Conservation (phyloP, 495 filamentous ascomycete species). For the Lichenothelia convexa region DNA sequence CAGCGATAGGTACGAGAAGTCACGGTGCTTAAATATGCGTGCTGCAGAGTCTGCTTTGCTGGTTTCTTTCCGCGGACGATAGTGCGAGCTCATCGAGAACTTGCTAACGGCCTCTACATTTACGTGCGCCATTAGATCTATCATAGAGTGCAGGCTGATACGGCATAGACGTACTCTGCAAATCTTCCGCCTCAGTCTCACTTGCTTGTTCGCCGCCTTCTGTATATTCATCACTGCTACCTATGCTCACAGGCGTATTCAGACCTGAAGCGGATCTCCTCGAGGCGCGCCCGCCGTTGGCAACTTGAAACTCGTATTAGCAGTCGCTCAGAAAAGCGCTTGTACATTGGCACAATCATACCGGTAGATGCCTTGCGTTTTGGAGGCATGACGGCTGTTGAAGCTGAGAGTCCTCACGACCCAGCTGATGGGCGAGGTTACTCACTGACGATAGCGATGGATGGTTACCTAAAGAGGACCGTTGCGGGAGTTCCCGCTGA, state of each 20-base stretch:
- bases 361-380: slow-evolving; percentile 13
- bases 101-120: slow-evolving; percentile 7
- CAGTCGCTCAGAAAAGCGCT: too few relatives aligned
- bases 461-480: too few relatives aligned
- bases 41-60: slow-evolving; percentile 15
- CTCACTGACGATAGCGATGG: too few relatives aligned
- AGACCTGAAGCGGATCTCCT: slow-evolving; percentile 15
- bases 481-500: too few relatives aligned
- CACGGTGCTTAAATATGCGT: slow-evolving; percentile 44
- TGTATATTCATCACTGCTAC: slow-evolving; percentile 7
- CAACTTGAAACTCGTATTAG: too few relatives aligned
- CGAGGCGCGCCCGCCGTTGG: slow-evolving; percentile 5
- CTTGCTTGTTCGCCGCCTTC: slow-evolving; percentile 4
- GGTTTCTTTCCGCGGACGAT: slow-evolving; percentile 2
- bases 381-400: neutral
- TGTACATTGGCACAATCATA: too few relatives aligned
- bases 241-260: slow-evolving; percentile 12
- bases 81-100: slow-evolving; percentile 10
- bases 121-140: neutral
- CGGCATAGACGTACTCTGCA: slow-evolving; percentile 3
- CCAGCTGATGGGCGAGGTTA: too few relatives aligned
- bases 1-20: slow-evolving; percentile 62
- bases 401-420: too few relatives aligned
- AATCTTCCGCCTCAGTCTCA: slow-evolving; percentile 5
- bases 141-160: neutral